Percentiles rank a stretch among this genome's conserved stretches.
phyloP scores from a whole-genome alignment of 2,329 filamentous ascomycete genomes.

The Scytalidium lignicola region DNA sequence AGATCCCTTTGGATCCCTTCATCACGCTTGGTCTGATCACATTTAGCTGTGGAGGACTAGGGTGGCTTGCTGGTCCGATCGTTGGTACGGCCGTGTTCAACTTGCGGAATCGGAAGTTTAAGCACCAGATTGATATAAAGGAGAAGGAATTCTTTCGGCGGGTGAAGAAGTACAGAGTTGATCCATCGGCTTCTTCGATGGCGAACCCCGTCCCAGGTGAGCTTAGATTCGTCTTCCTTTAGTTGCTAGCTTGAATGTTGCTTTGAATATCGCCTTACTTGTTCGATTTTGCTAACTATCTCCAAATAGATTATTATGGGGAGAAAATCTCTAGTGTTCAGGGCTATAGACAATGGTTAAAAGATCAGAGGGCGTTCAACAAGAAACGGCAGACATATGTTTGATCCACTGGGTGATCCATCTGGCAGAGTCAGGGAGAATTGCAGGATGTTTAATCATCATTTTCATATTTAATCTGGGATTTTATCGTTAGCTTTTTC shows the following conservation, averaged over 20 bases:
- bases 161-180: conserved; percentile 87
- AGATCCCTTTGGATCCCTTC: conserved; percentile 82
- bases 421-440: neutral
- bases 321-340: conserved; percentile 95
- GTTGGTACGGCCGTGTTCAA: conserved; percentile 79
- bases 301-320: conserved; percentile 77
- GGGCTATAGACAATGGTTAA: conserved; percentile 91
- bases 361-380: conserved; percentile 96
- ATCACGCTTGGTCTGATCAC: conserved; percentile 79
- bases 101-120: conserved; percentile 64
- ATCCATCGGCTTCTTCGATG: conserved; percentile 82
- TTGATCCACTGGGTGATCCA: neutral
- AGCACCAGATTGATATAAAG: conserved; percentile 75
- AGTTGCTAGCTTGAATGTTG: too few species aligned
- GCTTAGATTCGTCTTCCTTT: conserved; percentile 1
- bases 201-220: conserved; percentile 66
- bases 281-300: conserved; percentile 50
- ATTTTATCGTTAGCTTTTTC: neutral
- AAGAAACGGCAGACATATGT: conserved; percentile 56
- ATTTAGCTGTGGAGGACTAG: conserved; percentile 68
- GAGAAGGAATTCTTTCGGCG: conserved; percentile 90
- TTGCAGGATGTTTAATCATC: neutral
- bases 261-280: too few species aligned
- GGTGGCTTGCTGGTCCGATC: conserved; percentile 84
- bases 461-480: neutral